Conservation (phyloP, 2,329 filamentous ascomycete species). For the Apiospora kogelbergensis region DNA sequence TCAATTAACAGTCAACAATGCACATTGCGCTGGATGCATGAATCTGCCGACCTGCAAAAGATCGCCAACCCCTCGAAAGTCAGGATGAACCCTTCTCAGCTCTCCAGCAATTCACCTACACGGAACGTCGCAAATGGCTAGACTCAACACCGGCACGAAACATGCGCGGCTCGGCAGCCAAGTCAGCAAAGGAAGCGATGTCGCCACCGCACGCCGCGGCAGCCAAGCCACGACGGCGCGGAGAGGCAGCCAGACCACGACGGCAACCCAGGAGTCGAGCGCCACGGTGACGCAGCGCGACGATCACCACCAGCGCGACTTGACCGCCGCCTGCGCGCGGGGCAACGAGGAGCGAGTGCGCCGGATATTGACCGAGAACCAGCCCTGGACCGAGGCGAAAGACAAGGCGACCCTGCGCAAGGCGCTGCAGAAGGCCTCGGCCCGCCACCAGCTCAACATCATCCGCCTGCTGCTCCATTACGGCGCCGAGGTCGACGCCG, state of each 20-base stretch:
- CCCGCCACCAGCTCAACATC: conserved; percentile 35
- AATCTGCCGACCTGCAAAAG: conserved; percentile 8
- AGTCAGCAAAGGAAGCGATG: conserved; percentile 11
- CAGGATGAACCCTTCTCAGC: not conserved
- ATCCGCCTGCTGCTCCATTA: conserved; percentile 37
- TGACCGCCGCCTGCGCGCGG: conserved; percentile 37
- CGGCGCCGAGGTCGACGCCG: conserved; percentile 37
- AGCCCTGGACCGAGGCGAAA: conserved; percentile 31
- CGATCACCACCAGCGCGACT: conserved; percentile 34
- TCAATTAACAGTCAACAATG: conserved; percentile 14
- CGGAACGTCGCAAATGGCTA: conserved; percentile 10
- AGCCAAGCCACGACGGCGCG: conserved; percentile 13
- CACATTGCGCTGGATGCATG: conserved; percentile 6
- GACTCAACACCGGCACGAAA: conserved; percentile 6
- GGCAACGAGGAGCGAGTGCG: conserved; percentile 37
- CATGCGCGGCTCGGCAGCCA: conserved; percentile 10
- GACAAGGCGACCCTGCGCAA: conserved; percentile 38
- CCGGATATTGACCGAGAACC: conserved; percentile 35
- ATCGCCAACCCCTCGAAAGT: not conserved
- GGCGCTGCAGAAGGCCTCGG: conserved; percentile 37
- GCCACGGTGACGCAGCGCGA: conserved; percentile 30
- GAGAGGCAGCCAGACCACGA: conserved; percentile 37
- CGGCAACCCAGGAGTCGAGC: conserved; percentile 11
- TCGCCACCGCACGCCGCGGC: conserved; percentile 15
- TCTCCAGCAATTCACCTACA: conserved; percentile 3